Base-by-base conservation (phyloP, 2,329 filamentous ascomycete species). In the Fusarium anthophilum region DNA sequence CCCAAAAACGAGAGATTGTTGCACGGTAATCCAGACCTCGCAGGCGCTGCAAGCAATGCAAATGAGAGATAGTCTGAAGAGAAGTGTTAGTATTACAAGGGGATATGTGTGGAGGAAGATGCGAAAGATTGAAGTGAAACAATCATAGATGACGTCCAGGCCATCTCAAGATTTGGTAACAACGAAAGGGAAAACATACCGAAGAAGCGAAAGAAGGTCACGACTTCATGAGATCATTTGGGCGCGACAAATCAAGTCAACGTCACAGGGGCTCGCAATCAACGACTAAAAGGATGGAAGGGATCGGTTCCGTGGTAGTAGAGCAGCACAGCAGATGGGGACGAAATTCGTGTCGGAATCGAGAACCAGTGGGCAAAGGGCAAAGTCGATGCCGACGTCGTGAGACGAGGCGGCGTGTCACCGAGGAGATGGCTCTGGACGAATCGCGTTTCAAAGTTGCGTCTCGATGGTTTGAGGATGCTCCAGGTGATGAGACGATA, bases 401-500 rank as follows among this genome's bases (percentile, higher is more conserved):
- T 64, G 66, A 39, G 43, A 51, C 56, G 43, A 26, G 41, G 32
- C 56, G 22, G 63, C 70, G 73, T 77, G 69, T 74, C 59, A 76
- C 76, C 60, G 50, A 67, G 65, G 51, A 66, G 57, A 68, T 65
- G 66, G 56, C 45, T 50, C 63, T 63, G 51, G 66, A 76, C 73
- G 65, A 78, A 71, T 70, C 63, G 66, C 67, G 78, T 79, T 79
- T 79, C 78, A 79, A 77, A 64, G 67, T 62, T 69, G 75, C 76
- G 65, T 71, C 70, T 77, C 50, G 67, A 70, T 56, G 64, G 71
- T 73, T 76, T 72, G 67, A 73, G 55, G 67, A 69, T 74, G 66
- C 53, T 66, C 64, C 63, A 47, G 45, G 58, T 65, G 54, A 62
- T 56, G 60, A 61, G 64, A 66, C 58, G 64, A 62, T 67, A 74